A percentile compares a stretch with the other conserved stretches of the same genome.
Conservation (phyloP, 2,329 filamentous ascomycete species). For the Coniochaeta sp. region DNA sequence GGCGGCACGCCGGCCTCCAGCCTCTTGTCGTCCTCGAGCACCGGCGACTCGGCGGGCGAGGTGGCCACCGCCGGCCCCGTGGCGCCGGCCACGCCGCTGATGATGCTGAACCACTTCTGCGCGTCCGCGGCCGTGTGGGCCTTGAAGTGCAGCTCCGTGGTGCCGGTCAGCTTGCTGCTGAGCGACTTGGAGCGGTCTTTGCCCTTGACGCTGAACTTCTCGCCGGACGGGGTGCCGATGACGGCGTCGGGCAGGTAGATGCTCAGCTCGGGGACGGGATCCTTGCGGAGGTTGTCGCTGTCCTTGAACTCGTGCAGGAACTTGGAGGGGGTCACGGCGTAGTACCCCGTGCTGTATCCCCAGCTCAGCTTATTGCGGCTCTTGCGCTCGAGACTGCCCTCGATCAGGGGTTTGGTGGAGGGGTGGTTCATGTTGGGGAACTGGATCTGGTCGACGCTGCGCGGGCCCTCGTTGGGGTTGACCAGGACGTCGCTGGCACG, state of each 20-base stretch:
- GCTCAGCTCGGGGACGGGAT: conserved; percentile 78
- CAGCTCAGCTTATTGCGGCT: conserved; percentile 74
- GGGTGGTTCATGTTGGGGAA: conserved; percentile 88
- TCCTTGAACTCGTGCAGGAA: conserved; percentile 97
- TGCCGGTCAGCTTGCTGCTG: conserved; percentile 72
- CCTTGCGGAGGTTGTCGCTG: conserved; percentile 63
- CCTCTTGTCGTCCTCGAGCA: conserved; percentile 16
- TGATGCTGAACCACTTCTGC: conserved; percentile 75
- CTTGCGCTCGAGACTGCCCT: conserved; percentile 85
- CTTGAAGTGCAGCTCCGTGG: conserved; percentile 79
- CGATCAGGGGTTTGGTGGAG: conserved; percentile 74
- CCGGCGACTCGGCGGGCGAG: conserved; percentile 21
- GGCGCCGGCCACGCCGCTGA: conserved; percentile 53
- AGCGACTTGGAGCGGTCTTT: conserved; percentile 82
- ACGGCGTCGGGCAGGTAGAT: conserved; percentile 88
- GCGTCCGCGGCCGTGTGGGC: conserved; percentile 75
- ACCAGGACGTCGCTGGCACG: conserved; percentile 68
- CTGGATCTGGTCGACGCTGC: conserved; percentile 63
- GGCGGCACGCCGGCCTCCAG: conserved; percentile 11
- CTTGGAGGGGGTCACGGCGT: conserved; percentile 80
- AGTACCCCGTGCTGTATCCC: conserved; percentile 76
- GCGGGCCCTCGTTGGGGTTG: conserved; percentile 66
- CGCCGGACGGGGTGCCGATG: conserved; percentile 62
- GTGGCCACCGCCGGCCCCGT: conserved; percentile 27
- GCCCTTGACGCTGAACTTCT: conserved; percentile 92